Conservation (phyloP, 768 basidiomycete species). For the Rickenella mellea region DNA sequence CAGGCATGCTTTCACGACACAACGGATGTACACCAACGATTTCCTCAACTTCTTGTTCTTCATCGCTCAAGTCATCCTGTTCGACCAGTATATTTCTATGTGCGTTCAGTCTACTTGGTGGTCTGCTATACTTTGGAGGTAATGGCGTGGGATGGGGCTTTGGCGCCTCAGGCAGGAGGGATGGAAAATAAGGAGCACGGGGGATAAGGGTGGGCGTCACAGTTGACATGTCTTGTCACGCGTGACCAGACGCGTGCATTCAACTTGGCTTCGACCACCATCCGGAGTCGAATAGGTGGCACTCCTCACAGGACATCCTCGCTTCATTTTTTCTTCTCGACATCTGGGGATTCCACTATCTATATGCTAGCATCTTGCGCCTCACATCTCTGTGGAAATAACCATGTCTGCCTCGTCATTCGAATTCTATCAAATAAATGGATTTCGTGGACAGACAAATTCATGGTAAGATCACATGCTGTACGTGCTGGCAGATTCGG, state of each 20-base stretch:
- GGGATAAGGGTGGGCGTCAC: conserved; percentile 70
- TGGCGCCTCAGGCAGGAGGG: conserved; percentile 55
- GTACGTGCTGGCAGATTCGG: not conserved
- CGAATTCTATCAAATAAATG: not conserved
- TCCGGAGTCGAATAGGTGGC: too few species aligned
- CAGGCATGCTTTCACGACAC: not conserved
- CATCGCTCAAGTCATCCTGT: conserved; percentile 78
- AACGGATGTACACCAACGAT: conserved; percentile 32
- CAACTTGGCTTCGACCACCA: not conserved
- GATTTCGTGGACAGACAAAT: not conserved
- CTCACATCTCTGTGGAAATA: too few species aligned
- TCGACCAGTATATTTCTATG: conserved; percentile 64
- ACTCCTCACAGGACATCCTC: too few species aligned
- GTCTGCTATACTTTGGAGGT: conserved; percentile 32
- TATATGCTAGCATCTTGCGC: too few species aligned
- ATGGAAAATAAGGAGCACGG: conserved; percentile 50
- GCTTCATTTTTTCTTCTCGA: not conserved
- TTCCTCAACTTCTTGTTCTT: conserved; percentile 75
- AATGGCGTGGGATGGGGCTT: conserved; percentile 58
- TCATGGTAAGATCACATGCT: not conserved
- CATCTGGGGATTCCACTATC: too few species aligned
- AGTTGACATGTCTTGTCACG: conserved; percentile 30
- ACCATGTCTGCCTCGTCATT: too few species aligned
- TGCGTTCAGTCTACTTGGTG: conserved; percentile 48
- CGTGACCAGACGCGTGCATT: not conserved